phyloP scores from a whole-genome alignment of 2,329 filamentous ascomycete species.

The Colletotrichum limetticola region DNA sequence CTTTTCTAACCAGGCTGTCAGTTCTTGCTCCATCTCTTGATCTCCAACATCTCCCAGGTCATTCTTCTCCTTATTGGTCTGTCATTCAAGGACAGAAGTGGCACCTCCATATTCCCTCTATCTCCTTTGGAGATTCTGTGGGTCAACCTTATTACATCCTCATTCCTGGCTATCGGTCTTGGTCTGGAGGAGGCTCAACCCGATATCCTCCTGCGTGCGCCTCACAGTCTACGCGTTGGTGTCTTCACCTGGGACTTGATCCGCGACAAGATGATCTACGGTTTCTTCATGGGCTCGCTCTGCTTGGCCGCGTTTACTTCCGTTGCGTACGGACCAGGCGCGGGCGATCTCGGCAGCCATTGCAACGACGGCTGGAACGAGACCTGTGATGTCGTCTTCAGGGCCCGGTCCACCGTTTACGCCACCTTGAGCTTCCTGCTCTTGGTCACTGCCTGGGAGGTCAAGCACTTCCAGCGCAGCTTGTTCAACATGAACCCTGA shows the following conservation, averaged over 20 bases:
- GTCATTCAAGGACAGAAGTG: constrained; percentile 70
- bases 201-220: constrained; percentile 74
- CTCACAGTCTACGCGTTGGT: constrained; percentile 68
- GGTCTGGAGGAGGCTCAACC: constrained; percentile 76
- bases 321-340: constrained; percentile 65
- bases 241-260: constrained; percentile 75
- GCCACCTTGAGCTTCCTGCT: constrained; percentile 75
- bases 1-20: constrained; percentile 38
- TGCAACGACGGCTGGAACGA: constrained; percentile 67
- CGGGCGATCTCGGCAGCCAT: constrained; percentile 59
- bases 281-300: constrained; percentile 70
- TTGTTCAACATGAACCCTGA: constrained; percentile 74
- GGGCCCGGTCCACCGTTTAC: constrained; percentile 75
- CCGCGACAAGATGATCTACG: constrained; percentile 74
- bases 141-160: constrained; percentile 95
- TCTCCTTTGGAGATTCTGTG: constrained; percentile 89
- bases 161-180: constrained; percentile 86
- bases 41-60: constrained; percentile 78
- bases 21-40: constrained; percentile 73
- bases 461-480: constrained; percentile 75
- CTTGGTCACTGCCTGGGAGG: constrained; percentile 78
- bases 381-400: constrained; percentile 68
- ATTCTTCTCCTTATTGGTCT: constrained; percentile 75
- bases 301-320: constrained; percentile 70
- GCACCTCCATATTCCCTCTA: constrained; percentile 76